A percentile compares a stretch with the other conserved stretches of the same genome.
These are phyloP conservation scores for Sporothrix dimorphospora DNA, from an alignment of 2,329 filamentous ascomycete genomes.

Conservation along the genomic window DNA sequence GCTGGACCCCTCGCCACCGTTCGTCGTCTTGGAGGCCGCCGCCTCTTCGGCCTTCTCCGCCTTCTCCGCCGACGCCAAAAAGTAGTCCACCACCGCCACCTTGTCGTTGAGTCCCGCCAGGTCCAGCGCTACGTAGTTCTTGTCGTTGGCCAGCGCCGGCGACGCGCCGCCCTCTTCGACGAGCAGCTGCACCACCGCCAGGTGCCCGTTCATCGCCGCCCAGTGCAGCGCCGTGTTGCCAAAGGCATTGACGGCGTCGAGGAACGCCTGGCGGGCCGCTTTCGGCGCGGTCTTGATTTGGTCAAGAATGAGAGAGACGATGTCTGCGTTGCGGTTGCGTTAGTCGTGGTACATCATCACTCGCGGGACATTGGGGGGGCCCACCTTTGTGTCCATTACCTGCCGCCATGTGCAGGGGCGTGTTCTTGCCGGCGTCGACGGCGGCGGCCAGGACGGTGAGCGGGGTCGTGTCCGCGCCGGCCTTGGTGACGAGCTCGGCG, in stretches of 20 bases:
- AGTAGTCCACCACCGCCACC: constrained; percentile 65
- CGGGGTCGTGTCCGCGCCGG: constrained; percentile 49
- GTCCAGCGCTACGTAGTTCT: constrained; percentile 79
- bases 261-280: constrained; percentile 55
- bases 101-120: constrained; percentile 72
- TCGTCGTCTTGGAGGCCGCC: background rate
- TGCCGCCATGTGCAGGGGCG: constrained; percentile 87
- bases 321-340: constrained; percentile 32
- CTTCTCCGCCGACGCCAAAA: constrained; percentile 54
- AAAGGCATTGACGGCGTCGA: constrained; percentile 74
- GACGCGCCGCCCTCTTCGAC: constrained; percentile 78
- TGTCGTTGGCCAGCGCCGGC: constrained; percentile 76
- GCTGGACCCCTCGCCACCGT: background rate
- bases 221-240: constrained; percentile 94
- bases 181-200: constrained; percentile 77
- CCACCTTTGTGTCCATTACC: constrained; percentile 85
- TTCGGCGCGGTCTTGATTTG: constrained; percentile 46
- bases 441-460: constrained; percentile 67
- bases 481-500: constrained; percentile 61
- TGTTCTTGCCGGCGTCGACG: constrained; percentile 75
- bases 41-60: background rate
- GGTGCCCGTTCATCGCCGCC: constrained; percentile 87
- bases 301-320: constrained; percentile 49
- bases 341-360: too few species aligned
- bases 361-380: background rate